Evolutionary conservation across 371 early-diverging fungal species (phyloP).

Genomic region (Mucor sp.): DNA sequence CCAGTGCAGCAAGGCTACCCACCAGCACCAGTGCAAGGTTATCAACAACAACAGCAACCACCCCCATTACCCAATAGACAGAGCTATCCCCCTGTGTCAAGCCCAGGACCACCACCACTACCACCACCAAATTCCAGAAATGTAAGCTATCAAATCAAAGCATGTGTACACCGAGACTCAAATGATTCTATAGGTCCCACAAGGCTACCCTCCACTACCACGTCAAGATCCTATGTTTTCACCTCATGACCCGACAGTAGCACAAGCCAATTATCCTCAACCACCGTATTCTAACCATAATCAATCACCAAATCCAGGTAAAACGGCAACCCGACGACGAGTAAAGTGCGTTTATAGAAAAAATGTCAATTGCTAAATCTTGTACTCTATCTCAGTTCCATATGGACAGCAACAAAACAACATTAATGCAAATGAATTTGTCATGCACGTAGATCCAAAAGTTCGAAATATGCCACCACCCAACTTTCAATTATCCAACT

Average conservation of each 20-base stretch:
- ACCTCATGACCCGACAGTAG: constrained; percentile 22
- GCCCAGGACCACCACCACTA: too few species aligned
- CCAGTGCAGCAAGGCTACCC: constrained; percentile 4
- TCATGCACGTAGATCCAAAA: constrained; percentile 35
- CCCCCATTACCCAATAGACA: constrained; percentile 3
- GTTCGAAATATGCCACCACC: constrained; percentile 27
- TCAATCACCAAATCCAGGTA: constrained; percentile 24
- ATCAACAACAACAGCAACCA: constrained; percentile 1
- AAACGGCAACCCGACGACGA: too few species aligned
- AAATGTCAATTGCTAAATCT: background rate
- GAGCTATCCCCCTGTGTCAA: background rate
- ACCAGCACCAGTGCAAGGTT: background rate
- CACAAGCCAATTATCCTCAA: constrained; percentile 35
- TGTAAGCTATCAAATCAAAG: background rate
- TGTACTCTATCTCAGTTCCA: constrained; percentile 5
- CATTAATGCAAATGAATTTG: constrained; percentile 11
- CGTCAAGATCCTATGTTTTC: constrained; percentile 26
- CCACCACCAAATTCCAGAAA: background rate
- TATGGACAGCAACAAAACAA: constrained; percentile 21
- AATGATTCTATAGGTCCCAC: too few species aligned
- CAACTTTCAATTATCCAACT: constrained; percentile 67
- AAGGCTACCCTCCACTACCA: constrained; percentile 1
- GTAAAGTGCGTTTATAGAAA: background rate
- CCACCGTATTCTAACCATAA: constrained; percentile 24
- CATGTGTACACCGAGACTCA: background rate